Conservation (phyloP, 192 early-diverging fungal species). For the Podila clonocystis region DNA sequence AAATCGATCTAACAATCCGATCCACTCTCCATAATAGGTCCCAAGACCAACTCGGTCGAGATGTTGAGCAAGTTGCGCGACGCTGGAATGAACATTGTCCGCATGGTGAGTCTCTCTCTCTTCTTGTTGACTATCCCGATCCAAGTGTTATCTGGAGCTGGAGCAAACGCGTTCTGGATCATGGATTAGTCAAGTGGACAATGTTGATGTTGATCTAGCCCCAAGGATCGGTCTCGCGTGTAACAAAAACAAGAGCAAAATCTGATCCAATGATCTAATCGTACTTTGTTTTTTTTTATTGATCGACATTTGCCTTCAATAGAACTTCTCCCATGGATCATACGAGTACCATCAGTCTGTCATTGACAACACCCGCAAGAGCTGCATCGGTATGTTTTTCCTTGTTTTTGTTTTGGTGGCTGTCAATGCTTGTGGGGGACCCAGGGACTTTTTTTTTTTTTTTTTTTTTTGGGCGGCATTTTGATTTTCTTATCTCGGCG, state of each 20-base stretch:
- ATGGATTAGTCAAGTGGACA: no score
- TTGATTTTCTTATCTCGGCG: background rate
- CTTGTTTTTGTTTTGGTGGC: background rate
- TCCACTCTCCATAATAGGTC: conserved; percentile 51
- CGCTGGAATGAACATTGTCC: conserved; percentile 87
- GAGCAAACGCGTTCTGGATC: background rate
- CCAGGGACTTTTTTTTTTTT: background rate
- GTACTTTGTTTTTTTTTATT: background rate
- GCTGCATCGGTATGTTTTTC: conserved; percentile 53
- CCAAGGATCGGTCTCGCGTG: background rate
- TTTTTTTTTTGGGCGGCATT: background rate
- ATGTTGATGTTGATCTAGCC: background rate
- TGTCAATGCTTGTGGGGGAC: background rate
- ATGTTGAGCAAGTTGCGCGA: conserved; percentile 76
- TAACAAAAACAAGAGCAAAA: background rate
- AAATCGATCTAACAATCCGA: background rate
- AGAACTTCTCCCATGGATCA: conserved; percentile 69
- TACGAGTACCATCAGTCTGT: conserved; percentile 74
- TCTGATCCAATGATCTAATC: background rate
- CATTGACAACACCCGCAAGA: conserved; percentile 66
- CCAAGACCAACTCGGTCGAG: conserved; percentile 82
- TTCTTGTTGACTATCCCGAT: background rate
- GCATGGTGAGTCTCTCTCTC: conserved; percentile 59
- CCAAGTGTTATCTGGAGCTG: background rate
- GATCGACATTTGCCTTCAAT: background rate